phyloP scores from a whole-genome alignment of 2,329 filamentous ascomycete species.

The Claviceps citrina region DNA sequence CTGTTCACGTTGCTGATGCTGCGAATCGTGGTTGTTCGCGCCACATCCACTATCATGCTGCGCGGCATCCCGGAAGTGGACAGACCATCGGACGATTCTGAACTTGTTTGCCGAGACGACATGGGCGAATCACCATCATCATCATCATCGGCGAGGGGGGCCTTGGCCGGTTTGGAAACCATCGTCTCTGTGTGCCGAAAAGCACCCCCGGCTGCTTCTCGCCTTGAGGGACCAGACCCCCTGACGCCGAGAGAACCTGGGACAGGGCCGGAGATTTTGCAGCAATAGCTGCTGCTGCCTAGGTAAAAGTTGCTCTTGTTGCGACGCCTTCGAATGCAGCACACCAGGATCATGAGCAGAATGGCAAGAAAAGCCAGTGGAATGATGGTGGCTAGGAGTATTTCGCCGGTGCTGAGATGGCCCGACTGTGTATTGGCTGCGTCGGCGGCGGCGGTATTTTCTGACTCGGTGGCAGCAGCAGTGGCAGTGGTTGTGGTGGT shows the following conservation, averaged over 20 bases:
- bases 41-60: constrained; percentile 12
- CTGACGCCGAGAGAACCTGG: constrained; percentile 15
- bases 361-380: constrained; percentile 24
- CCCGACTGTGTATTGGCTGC: constrained; percentile 7
- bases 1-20: constrained; percentile 10
- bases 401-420: constrained; percentile 17
- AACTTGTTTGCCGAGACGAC: constrained; percentile 12
- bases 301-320: constrained; percentile 15
- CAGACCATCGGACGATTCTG: constrained; percentile 14
- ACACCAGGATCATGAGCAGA: constrained; percentile 19
- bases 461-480: constrained; percentile 11
- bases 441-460: constrained; percentile 7
- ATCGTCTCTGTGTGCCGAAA: constrained; percentile 7
- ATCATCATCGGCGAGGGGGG: constrained; percentile 12
- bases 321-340: constrained; percentile 18
- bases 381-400: constrained; percentile 29
- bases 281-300: constrained; percentile 16
- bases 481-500: constrained; percentile 13
- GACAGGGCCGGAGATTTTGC: constrained; percentile 20
- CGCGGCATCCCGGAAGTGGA: constrained; percentile 13
- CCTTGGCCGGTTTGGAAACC: constrained; percentile 9
- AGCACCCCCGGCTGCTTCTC: constrained; percentile 8
- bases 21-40: constrained; percentile 9
- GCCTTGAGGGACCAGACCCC: constrained; percentile 12
- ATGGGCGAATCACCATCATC: constrained; percentile 13